Percentiles rank a stretch among this genome's conserved stretches.
Evolutionary conservation across 495 filamentous ascomycete species (phyloP).

Genomic region (Cercophora newfieldiana): DNA sequence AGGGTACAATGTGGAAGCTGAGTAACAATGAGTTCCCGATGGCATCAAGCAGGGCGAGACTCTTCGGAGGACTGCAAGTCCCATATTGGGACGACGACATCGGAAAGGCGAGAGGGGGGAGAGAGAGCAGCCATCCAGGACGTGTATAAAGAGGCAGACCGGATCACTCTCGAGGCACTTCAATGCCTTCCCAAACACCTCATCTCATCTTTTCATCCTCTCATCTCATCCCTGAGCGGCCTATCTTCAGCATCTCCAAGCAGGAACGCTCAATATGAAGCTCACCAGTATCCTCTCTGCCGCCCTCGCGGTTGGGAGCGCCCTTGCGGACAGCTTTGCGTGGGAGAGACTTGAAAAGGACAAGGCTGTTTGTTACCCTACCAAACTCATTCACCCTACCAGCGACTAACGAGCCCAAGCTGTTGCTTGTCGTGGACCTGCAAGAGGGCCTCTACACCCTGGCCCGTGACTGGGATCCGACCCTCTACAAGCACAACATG

Average conservation of each 20-base stretch:
- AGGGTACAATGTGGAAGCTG: not conserved
- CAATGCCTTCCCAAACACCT: not conserved
- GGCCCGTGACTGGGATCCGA: conserved; percentile 63
- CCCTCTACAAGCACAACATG: conserved; percentile 65
- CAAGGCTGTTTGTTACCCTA: conserved; percentile 20
- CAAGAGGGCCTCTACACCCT: conserved; percentile 68
- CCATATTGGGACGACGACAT: not conserved
- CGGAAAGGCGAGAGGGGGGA: not conserved
- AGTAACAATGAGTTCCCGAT: not conserved
- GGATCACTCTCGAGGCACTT: not conserved
- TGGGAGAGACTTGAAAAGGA: conserved; percentile 31
- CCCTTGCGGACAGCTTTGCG: conserved; percentile 15
- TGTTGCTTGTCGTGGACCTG: conserved; percentile 69
- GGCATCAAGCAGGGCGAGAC: not conserved
- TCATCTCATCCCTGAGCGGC: not conserved
- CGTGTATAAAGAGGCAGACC: not conserved
- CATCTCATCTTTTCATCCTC: not conserved
- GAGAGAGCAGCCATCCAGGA: not conserved
- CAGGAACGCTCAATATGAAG: conserved; percentile 11
- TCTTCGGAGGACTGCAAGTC: not conserved
- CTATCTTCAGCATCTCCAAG: not conserved
- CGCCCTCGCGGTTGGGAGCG: conserved; percentile 21
- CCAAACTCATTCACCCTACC: not conserved
- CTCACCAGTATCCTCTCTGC: conserved; percentile 21
- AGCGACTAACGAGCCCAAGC: conserved; percentile 26